Evolutionary conservation across 352 stramenopile genomes (phyloP), one percentile per base, ranked within the genome.

Genomic region (Phytopythium delawarense): DNA sequence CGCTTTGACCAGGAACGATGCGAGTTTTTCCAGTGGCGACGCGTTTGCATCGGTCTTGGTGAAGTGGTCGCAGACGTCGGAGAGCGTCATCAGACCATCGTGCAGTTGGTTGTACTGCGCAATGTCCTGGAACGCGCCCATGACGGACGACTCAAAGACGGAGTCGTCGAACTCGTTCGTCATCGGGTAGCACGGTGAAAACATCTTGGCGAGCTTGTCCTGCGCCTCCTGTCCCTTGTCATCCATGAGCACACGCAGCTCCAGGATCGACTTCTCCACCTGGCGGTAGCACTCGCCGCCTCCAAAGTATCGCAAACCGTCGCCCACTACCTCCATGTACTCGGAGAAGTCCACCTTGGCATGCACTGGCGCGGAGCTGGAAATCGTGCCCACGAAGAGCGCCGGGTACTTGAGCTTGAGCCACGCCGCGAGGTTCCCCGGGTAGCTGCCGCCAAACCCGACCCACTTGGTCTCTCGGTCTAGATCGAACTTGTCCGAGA

Each of bases 381-480:
- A 87, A 3, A 98, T 91, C 1, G 91, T 94, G n/a, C 88, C 94
- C 34, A 77, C 74, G 70, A 98, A 96, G 21, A 98, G 71, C 62
- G 94, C 77, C 8, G 95, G 93, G 72, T 95, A 97, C 67, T 98
- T 96, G 57, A 98, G 69, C 56, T 97, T 95, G 28, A 96, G 79
- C 89, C 91, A 98, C 15, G 89, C 91, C 0, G 93, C 87, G 30
- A 99, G 71, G 74, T 97, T 98, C 11, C 96, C 96, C 7, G 96
- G 94, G 76, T 99, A 99, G 59, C 79, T 96, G 0, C 94, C 96
- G n/a, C 96, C 96, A 77, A 97, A 99, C 3, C 88, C 92, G 37
- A 99, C 81, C 94, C 92, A 98, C 66, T 92, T 89, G 51, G 69
- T 44, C 40, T 74, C 63, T 15, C 70, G 37, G 7, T 58, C 68